phyloP scores from a whole-genome alignment of 495 filamentous ascomycete species.

The Cairneyella variabilis region DNA sequence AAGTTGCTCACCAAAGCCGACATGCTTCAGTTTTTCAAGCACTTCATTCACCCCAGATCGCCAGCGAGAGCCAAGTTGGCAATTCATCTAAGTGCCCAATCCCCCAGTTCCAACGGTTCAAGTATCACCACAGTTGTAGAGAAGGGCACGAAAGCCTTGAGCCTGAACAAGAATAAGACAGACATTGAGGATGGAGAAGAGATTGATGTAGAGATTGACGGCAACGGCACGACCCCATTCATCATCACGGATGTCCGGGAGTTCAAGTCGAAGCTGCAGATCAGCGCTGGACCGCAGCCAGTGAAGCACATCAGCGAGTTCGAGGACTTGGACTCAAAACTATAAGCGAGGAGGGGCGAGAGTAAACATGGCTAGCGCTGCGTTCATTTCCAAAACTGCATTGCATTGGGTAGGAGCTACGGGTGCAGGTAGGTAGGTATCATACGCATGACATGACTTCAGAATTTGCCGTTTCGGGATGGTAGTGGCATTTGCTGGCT shows the following conservation, averaged over 20 bases:
- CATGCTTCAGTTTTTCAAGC: conserved; percentile 72
- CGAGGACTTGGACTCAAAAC: conserved; percentile 52
- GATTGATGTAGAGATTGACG: conserved; percentile 25
- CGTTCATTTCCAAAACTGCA: too few relatives aligned
- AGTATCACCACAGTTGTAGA: conserved; percentile 26
- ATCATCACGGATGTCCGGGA: conserved; percentile 69
- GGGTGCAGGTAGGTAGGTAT: background rate
- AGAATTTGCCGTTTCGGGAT: background rate
- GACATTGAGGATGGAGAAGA: conserved; percentile 38
- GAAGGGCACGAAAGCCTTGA: conserved; percentile 38
- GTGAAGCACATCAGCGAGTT: conserved; percentile 75
- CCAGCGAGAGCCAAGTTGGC: conserved; percentile 71
- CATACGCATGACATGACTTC: background rate
- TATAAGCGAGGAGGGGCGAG: conserved; percentile 11
- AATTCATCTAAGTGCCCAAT: conserved; percentile 76
- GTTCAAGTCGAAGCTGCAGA: conserved; percentile 68
- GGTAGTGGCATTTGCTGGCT: background rate
- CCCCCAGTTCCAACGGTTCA: conserved; percentile 2
- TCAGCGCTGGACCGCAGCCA: conserved; percentile 65
- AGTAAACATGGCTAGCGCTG: too few relatives aligned
- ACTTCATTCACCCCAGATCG: conserved; percentile 73
- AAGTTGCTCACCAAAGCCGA: conserved; percentile 72
- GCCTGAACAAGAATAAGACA: conserved; percentile 31
- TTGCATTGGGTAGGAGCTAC: background rate
- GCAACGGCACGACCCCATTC: conserved; percentile 40